Conservation (phyloP, 2,329 filamentous ascomycete species). For the Diplodia sapinea region DNA sequence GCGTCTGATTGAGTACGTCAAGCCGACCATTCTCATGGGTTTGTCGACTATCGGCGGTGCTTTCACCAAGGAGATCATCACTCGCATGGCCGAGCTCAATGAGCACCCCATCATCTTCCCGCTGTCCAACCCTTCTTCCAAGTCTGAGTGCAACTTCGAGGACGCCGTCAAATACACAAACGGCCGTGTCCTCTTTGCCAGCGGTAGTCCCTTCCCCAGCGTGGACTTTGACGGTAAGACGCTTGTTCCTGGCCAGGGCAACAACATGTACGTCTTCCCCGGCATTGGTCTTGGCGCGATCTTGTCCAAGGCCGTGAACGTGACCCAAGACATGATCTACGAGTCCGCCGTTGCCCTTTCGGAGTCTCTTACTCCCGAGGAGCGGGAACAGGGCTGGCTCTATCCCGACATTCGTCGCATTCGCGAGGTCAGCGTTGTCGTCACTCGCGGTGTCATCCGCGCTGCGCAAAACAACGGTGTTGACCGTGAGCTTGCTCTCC, state of each 20-base stretch:
- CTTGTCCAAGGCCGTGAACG: slow-evolving; percentile 80
- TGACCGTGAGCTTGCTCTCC: slow-evolving; percentile 63
- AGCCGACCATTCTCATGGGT: slow-evolving; percentile 92
- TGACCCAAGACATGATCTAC: slow-evolving; percentile 98
- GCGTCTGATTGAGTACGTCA: slow-evolving; percentile 91
- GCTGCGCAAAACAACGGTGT: slow-evolving; percentile 79
- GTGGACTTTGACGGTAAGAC: slow-evolving; percentile 57
- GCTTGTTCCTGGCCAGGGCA: slow-evolving; percentile 66
- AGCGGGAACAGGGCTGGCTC: slow-evolving; percentile 81
- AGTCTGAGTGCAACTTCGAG: slow-evolving; percentile 97
- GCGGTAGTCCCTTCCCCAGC: slow-evolving; percentile 86
- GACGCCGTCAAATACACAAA: slow-evolving; percentile 90
- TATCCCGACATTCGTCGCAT: slow-evolving; percentile 93
- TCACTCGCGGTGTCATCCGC: slow-evolving; percentile 92
- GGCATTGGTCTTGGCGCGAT: slow-evolving; percentile 94
- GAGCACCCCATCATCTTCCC: slow-evolving; percentile 81
- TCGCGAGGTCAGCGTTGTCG: slow-evolving; percentile 82
- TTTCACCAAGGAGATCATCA: slow-evolving; percentile 86
- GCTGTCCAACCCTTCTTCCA: slow-evolving; percentile 92
- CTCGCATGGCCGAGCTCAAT: slow-evolving; percentile 64
- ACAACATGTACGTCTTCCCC: slow-evolving; percentile 94
- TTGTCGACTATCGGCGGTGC: slow-evolving; percentile 92
- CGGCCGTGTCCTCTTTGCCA: slow-evolving; percentile 90
- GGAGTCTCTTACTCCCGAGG: slow-evolving; percentile 77
- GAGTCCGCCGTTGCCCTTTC: slow-evolving; percentile 84